Conservation (phyloP, 75 land plant species). For the Pinus taeda region DNA sequence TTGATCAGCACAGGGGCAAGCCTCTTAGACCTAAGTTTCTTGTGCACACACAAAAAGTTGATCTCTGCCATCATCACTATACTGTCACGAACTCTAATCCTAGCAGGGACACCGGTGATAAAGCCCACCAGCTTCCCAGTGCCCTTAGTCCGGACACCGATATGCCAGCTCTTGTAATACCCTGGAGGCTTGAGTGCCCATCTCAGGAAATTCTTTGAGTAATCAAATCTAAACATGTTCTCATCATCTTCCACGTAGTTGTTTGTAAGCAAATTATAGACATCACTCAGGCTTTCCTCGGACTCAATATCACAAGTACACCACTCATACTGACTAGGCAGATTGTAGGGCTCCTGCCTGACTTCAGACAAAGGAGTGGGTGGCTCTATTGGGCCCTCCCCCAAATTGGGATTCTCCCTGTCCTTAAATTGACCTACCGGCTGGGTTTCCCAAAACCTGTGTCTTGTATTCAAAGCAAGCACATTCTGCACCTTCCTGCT, state of each 20-base stretch:
- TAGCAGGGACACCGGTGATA: conserved; percentile 41
- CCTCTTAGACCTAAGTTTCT: conserved; percentile 42
- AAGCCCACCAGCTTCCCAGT: conserved; percentile 45
- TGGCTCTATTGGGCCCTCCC: conserved; percentile 37
- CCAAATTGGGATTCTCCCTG: conserved; percentile 11
- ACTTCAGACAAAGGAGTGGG: conserved; percentile 19
- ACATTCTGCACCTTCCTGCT: conserved; percentile 18
- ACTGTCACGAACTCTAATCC: conserved; percentile 20
- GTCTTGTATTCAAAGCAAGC: conserved; percentile 14
- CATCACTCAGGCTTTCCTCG: conserved; percentile 24
- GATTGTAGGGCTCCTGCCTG: conserved; percentile 34
- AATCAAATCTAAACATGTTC: conserved; percentile 46
- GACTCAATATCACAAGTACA: conserved; percentile 29
- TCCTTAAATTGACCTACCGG: conserved; percentile 39
- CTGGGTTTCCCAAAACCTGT: conserved; percentile 38
- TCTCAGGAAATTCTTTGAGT: conserved; percentile 35
- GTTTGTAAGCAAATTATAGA: conserved; percentile 29
- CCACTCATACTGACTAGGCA: conserved; percentile 44
- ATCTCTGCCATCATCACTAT: conserved; percentile 35
- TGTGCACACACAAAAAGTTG: conserved; percentile 50
- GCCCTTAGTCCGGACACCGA: conserved; percentile 37
- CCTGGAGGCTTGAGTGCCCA: conserved; percentile 49
- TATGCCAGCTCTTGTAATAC: conserved; percentile 37
- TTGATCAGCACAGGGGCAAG: conserved; percentile 44
- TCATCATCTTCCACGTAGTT: conserved; percentile 51